These are phyloP conservation scores for Tricholoma hemisulphureum DNA, from an alignment of 768 basidiomycete genomes.

Conservation along the genomic window DNA sequence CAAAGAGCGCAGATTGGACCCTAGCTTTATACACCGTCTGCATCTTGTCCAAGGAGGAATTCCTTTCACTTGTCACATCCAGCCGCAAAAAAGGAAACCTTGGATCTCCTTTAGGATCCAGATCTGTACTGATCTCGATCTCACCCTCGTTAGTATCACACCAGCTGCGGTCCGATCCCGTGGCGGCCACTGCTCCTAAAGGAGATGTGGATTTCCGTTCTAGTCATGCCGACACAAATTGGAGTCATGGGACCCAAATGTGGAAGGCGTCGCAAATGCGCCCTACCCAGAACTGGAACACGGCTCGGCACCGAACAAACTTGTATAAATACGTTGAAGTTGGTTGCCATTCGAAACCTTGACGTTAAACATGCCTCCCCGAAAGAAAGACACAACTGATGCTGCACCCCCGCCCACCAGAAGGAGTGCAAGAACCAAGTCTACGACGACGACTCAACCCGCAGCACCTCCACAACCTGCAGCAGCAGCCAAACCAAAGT, in stretches of 20 bases:
- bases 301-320: conserved; percentile 12
- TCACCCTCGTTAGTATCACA: conserved; percentile 33
- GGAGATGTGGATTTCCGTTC: too few species aligned
- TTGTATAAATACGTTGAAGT: conserved; percentile 12
- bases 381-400: conserved; percentile 40
- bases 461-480: conserved; percentile 20
- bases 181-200: too few species aligned
- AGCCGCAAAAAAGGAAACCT: conserved; percentile 11
- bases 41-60: conserved; percentile 18
- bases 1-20: neutral
- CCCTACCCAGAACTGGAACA: conserved; percentile 6
- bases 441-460: conserved; percentile 23
- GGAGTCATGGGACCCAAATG: too few species aligned
- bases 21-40: conserved; percentile 20
- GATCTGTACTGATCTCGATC: neutral
- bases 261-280: conserved; percentile 12
- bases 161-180: neutral
- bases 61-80: conserved; percentile 24
- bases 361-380: conserved; percentile 39
- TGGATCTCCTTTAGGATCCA: conserved; percentile 9
- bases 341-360: too few species aligned
- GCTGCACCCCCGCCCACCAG: conserved; percentile 32
- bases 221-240: neutral
- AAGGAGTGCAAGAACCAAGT: conserved; percentile 37
- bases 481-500: conserved; percentile 26